These are phyloP conservation scores for Mollisiaceae sp. DNA, from an alignment of 2,329 filamentous ascomycete species.

Conservation along the genomic window DNA sequence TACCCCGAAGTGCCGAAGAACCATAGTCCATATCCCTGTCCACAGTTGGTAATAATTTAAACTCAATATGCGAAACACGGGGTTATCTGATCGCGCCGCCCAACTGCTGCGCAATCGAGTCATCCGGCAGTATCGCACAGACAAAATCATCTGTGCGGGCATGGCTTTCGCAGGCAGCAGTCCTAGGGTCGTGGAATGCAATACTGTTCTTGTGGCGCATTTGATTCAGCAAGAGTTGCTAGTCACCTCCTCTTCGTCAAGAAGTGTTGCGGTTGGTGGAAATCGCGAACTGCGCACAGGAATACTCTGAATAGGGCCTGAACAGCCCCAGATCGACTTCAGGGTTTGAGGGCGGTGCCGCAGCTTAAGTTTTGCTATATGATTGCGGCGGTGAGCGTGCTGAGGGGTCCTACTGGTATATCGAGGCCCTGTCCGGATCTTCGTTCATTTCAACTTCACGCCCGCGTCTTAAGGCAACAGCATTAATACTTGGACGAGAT, in stretches of 20 bases:
- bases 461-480: slow-evolving; percentile 1
- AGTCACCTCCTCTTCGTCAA: not conserved
- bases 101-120: not conserved
- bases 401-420: not conserved
- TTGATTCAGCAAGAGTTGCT: slow-evolving; percentile 1
- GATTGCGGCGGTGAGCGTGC: not conserved
- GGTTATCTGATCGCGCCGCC: slow-evolving; percentile 3
- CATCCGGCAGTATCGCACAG: not conserved
- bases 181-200: not conserved
- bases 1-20: not conserved
- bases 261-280: slow-evolving; percentile 2
- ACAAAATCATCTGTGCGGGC: slow-evolving; percentile 6
- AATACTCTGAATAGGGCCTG: not conserved
- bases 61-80: slow-evolving; percentile 4
- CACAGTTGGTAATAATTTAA: slow-evolving; percentile 1
- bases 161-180: not conserved
- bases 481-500: not conserved
- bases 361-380: slow-evolving; percentile 9
- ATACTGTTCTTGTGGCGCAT: slow-evolving; percentile 1
- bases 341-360: slow-evolving; percentile 7
- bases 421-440: not conserved
- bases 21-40: not conserved
- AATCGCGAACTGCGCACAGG: not conserved
- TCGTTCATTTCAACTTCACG: not conserved
- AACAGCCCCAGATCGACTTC: not conserved